phyloP scores from a whole-genome alignment of 805 yeast genomes.

The Saturnispora diversa region DNA sequence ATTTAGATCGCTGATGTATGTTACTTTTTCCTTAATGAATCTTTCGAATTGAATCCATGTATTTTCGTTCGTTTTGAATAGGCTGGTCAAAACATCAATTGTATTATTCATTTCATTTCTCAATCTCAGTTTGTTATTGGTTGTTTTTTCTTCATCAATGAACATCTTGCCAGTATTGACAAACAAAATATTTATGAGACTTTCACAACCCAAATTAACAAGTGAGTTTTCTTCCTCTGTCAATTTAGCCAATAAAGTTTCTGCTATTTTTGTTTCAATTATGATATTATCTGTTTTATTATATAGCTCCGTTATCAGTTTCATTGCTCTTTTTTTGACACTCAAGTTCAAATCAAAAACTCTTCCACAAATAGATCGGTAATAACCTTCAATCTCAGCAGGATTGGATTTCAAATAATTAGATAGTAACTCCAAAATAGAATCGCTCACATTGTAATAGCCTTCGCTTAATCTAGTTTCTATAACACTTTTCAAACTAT shows the following conservation, averaged over 20 bases:
- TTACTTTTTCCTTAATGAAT: constrained; percentile 39
- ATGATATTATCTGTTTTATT: constrained; percentile 24
- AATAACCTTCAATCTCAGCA: constrained; percentile 40
- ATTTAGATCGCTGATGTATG: constrained; percentile 26
- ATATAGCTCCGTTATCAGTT: constrained; percentile 43
- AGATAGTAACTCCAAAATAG: constrained; percentile 60
- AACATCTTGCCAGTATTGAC: not conserved
- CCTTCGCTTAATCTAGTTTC: constrained; percentile 45
- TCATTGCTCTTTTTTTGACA: constrained; percentile 57
- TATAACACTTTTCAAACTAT: constrained; percentile 45
- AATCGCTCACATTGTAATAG: constrained; percentile 69
- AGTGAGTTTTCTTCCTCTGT: constrained; percentile 66
- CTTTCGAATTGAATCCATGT: constrained; percentile 38
- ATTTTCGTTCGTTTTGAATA: constrained; percentile 32
- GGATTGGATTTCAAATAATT: constrained; percentile 39
- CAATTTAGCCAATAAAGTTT: constrained; percentile 44
- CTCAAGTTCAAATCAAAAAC: constrained; percentile 52
- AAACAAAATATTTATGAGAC: constrained; percentile 35
- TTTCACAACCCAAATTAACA: constrained; percentile 33
- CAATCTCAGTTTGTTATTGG: not conserved
- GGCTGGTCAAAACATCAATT: constrained; percentile 28
- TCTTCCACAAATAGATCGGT: constrained; percentile 40
- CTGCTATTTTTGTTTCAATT: constrained; percentile 37
- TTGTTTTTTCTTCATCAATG: not conserved
- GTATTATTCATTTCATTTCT: constrained; percentile 5